Percentiles rank a stretch among this genome's conserved stretches.
phyloP scores from a whole-genome alignment of 768 basidiomycete species.

The Pisolithus marmoratus region DNA sequence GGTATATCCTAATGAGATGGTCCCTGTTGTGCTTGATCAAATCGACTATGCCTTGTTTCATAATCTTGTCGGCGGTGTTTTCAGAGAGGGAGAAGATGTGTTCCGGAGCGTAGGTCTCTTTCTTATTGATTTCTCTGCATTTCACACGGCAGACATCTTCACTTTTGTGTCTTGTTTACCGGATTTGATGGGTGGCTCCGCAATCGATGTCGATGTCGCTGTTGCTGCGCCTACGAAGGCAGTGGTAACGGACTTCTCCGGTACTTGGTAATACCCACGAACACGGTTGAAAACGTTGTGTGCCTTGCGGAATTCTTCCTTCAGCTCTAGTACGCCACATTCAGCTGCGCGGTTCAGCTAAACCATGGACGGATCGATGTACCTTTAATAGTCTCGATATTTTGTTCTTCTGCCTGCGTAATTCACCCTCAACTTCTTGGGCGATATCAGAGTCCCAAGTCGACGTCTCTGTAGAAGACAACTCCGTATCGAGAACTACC shows the following conservation, averaged over 20 bases:
- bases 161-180: conserved; percentile 32
- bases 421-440: conserved; percentile 22
- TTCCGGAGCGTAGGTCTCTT: conserved; percentile 77
- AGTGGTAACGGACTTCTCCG: conserved; percentile 13
- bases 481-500: conserved; percentile 33
- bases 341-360: neutral
- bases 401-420: conserved; percentile 20
- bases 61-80: conserved; percentile 65
- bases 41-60: conserved; percentile 61
- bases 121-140: conserved; percentile 84
- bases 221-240: conserved; percentile 8
- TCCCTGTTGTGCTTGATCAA: conserved; percentile 82
- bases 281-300: conserved; percentile 39
- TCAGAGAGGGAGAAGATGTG: conserved; percentile 95
- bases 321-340: conserved; percentile 25
- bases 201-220: conserved; percentile 8
- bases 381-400: conserved; percentile 35
- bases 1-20: conserved; percentile 83
- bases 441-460: conserved; percentile 25
- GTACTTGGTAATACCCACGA: conserved; percentile 24
- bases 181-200: conserved; percentile 13
- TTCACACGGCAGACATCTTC: conserved; percentile 82
- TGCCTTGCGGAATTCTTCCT: conserved; percentile 35
- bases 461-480: conserved; percentile 38
- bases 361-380: neutral